Evolutionary conservation across 2,329 filamentous ascomycete species (phyloP).

Genomic region (Fusarium penzigii): DNA sequence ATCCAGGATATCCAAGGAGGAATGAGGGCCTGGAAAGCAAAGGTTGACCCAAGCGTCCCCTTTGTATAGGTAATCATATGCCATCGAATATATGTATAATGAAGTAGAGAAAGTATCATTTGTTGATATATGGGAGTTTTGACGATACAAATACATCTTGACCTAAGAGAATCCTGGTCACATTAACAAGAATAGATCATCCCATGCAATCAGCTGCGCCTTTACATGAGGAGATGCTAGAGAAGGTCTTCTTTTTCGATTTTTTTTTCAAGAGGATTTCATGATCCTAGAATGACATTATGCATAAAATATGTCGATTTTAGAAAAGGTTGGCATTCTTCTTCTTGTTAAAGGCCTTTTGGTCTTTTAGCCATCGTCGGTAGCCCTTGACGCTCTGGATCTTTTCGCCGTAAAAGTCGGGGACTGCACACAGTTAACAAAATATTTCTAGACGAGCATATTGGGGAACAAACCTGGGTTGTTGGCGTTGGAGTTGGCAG

Average conservation of each 20-base stretch:
- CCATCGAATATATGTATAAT: conserved; percentile 10
- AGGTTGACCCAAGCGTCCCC: conserved; percentile 61
- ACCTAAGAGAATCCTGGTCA: conserved; percentile 19
- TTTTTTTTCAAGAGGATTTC: conserved; percentile 12
- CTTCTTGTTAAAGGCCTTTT: conserved; percentile 96
- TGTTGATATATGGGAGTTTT: conserved; percentile 29
- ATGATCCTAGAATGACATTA: too few relatives aligned
- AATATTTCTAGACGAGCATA: background rate
- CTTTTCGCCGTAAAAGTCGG: conserved; percentile 98
- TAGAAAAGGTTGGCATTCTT: conserved; percentile 69
- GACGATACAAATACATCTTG: conserved; percentile 29
- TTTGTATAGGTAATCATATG: conserved; percentile 44
- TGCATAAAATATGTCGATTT: conserved; percentile 14
- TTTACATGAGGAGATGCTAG: conserved; percentile 18
- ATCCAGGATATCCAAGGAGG: conserved; percentile 74
- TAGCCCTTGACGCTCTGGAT: conserved; percentile 92
- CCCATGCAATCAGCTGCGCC: conserved; percentile 22
- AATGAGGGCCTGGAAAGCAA: conserved; percentile 69
- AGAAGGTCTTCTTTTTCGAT: background rate
- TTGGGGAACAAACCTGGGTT: conserved; percentile 64
- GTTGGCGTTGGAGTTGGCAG: conserved; percentile 80
- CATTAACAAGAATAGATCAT: conserved; percentile 15
- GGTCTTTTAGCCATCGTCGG: conserved; percentile 94
- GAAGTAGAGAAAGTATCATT: conserved; percentile 13
- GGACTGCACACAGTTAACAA: conserved; percentile 55